These are phyloP conservation scores for Pseudozyma hubeiensis DNA, from an alignment of 1,284 basidiomycete genomes.

Conservation along the genomic window DNA sequence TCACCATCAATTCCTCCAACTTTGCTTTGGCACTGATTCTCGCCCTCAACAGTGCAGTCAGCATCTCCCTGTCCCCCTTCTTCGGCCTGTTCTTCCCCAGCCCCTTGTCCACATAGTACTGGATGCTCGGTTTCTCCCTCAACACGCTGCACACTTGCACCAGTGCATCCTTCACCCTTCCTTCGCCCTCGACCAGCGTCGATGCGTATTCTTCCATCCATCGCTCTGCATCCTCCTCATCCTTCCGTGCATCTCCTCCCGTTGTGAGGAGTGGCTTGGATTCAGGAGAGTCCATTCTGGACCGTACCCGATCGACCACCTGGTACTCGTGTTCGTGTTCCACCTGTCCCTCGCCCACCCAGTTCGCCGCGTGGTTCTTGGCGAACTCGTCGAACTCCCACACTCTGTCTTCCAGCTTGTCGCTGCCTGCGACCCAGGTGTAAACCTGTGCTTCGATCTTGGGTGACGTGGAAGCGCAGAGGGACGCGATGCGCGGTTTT, in stretches of 20 bases:
- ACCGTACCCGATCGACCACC: constrained; percentile 31
- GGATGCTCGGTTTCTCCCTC: constrained; percentile 37
- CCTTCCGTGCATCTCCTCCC: not conserved
- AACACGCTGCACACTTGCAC: constrained; percentile 12
- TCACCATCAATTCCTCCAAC: constrained; percentile 1
- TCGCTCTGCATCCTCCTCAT: not conserved
- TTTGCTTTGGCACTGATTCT: constrained; percentile 7
- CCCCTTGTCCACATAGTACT: constrained; percentile 31
- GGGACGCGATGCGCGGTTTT: constrained; percentile 10
- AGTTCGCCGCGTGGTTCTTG: constrained; percentile 26
- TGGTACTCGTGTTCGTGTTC: constrained; percentile 50
- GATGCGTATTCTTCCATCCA: constrained; percentile 9
- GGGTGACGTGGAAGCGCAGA: not conserved
- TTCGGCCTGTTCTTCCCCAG: constrained; percentile 19
- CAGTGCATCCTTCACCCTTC: constrained; percentile 1
- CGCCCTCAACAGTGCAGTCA: constrained; percentile 19
- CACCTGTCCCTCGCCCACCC: constrained; percentile 36
- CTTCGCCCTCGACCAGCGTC: constrained; percentile 2
- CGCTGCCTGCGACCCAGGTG: constrained; percentile 33
- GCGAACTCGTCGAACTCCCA: constrained; percentile 57
- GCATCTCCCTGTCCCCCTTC: constrained; percentile 2
- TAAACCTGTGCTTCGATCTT: constrained; percentile 40
- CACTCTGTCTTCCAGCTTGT: constrained; percentile 19
- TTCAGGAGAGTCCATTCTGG: not conserved
- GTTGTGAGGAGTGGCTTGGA: constrained; percentile 1